These are phyloP conservation scores for Mikania micrantha DNA, from an alignment of 129 eudicot genomes.

Conservation along the genomic window DNA sequence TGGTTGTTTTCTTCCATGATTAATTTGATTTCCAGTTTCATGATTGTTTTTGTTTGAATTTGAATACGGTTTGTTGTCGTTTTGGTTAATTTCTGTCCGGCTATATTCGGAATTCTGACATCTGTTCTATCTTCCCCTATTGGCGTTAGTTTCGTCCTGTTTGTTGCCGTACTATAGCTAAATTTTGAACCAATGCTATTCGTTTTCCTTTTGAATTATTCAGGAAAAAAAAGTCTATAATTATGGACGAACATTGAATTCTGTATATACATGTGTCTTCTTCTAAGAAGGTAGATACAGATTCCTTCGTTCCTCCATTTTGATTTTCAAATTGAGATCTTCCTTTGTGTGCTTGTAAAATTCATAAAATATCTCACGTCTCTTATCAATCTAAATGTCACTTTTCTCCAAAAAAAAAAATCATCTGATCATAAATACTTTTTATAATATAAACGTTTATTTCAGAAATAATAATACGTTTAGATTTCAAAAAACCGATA, in stretches of 20 bases:
- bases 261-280: conserved; percentile 16
- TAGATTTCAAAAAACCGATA: no score
- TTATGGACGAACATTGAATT: conserved; percentile 18
- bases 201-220: neutral
- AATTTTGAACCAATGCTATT: neutral
- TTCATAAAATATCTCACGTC: neutral
- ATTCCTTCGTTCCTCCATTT: conserved; percentile 12
- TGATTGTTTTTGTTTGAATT: conserved; percentile 2
- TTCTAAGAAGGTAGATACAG: neutral
- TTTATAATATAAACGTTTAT: no score
- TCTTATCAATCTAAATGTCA: neutral
- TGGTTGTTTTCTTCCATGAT: neutral
- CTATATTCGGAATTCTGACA: conserved; percentile 12
- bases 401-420: neutral
- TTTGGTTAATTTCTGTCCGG: neutral
- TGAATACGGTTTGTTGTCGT: conserved; percentile 12
- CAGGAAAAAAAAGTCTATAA: neutral
- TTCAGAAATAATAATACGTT: no score
- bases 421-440: neutral
- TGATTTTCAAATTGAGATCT: neutral
- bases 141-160: conserved; percentile 18
- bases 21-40: neutral
- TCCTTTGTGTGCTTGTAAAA: neutral
- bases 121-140: conserved; percentile 5
- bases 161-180: conserved; percentile 15